phyloP scores from a whole-genome alignment of 345 rosid species.

The Conringia planisiliqua region DNA sequence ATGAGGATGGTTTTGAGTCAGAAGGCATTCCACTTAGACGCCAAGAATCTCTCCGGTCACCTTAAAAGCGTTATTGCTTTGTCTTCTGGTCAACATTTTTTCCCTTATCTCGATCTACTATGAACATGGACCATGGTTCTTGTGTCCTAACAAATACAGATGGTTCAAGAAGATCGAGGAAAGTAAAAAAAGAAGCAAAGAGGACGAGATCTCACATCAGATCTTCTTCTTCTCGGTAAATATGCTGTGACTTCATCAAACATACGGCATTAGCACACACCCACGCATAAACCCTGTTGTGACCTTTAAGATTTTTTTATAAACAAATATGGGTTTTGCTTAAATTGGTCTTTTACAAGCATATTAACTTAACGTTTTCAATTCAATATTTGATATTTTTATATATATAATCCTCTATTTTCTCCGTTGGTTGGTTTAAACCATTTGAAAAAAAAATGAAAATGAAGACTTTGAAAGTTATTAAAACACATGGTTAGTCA shows the following conservation, averaged over 20 bases:
- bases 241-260: constrained; percentile 23
- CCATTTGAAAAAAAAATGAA: not conserved
- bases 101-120: constrained; percentile 12
- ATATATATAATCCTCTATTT: not conserved
- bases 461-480: constrained; percentile 2
- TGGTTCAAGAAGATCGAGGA: constrained; percentile 26
- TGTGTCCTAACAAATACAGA: constrained; percentile 16
- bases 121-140: constrained; percentile 17
- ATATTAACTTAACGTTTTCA: not conserved
- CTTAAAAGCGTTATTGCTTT: constrained; percentile 15
- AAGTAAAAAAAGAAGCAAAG: not conserved
- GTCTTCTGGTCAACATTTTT: constrained; percentile 21
- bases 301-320: not conserved
- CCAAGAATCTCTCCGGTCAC: constrained; percentile 40
- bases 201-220: not conserved
- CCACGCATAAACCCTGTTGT: constrained; percentile 29
- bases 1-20: constrained; percentile 38
- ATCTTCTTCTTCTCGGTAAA: constrained; percentile 24
- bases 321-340: constrained; percentile 29
- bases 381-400: not conserved
- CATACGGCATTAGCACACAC: constrained; percentile 27
- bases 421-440: constrained; percentile 4
- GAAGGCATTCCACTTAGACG: constrained; percentile 66
- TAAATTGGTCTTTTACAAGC: not conserved
- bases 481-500: constrained; percentile 10